phyloP scores from a whole-genome alignment of 768 basidiomycete genomes.

The Tricholoma saponaceum region DNA sequence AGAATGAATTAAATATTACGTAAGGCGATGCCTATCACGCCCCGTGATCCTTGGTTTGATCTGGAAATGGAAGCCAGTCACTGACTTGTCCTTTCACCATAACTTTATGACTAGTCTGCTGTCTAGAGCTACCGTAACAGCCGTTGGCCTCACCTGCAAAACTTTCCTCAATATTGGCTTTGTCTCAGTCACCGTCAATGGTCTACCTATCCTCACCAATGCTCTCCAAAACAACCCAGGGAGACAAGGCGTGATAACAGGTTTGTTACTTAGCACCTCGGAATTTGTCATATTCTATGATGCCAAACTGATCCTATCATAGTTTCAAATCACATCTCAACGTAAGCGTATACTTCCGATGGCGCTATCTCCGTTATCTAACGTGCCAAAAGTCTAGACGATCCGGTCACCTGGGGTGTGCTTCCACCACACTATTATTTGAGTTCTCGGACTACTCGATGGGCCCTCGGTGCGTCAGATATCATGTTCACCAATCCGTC shows the following conservation, averaged over 20 bases:
- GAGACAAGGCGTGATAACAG: conserved; percentile 68
- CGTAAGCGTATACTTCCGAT: conserved; percentile 42
- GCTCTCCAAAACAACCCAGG: conserved; percentile 48
- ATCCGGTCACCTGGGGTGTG: conserved; percentile 84
- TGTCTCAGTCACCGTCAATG: conserved; percentile 65
- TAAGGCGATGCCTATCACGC: conserved; percentile 9
- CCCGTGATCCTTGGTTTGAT: too few relatives aligned
- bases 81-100: too few relatives aligned
- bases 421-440: conserved; percentile 65
- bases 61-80: too few relatives aligned
- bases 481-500: conserved; percentile 94
- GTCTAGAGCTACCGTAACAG: conserved; percentile 57
- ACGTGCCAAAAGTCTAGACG: conserved; percentile 59
- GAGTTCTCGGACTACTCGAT: conserved; percentile 61
- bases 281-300: neutral
- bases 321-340: conserved; percentile 96
- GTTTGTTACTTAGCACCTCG: conserved; percentile 36
- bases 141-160: conserved; percentile 77
- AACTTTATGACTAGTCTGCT: conserved; percentile 38
- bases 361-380: conserved; percentile 3
- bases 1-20: conserved; percentile 16
- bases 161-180: conserved; percentile 66
- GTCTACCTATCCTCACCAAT: conserved; percentile 58
- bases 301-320: neutral
- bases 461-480: conserved; percentile 91